These are phyloP conservation scores for Septoria linicola DNA, from an alignment of 2,329 filamentous ascomycete species.

Conservation along the genomic window DNA sequence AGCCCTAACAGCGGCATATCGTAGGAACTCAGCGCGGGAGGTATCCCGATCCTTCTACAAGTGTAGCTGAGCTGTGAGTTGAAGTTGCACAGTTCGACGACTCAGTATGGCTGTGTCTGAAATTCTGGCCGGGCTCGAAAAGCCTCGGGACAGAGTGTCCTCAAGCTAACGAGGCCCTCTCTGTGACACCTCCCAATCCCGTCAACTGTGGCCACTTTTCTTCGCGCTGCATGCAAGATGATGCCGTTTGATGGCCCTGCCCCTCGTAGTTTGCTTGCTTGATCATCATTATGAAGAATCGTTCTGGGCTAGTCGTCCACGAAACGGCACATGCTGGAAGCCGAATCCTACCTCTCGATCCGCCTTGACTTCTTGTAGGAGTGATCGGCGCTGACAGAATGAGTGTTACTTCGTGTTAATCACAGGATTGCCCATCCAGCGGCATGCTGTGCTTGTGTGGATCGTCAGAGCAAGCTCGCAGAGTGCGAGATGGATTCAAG, in stretches of 20 bases:
- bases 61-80: no score
- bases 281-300: neutral
- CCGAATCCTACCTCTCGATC: neutral
- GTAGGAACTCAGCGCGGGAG: no score
- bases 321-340: no score
- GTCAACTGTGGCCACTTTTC: no score
- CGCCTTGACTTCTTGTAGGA: neutral
- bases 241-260: neutral
- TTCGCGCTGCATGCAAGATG: neutral
- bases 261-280: neutral
- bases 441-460: neutral
- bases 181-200: no score
- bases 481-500: neutral
- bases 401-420: neutral
- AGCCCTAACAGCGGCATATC: no score
- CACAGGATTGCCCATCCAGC: neutral
- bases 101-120: no score
- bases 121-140: no score
- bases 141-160: no score
- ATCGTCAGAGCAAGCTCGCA: slow-evolving; percentile 1
- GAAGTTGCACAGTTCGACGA: no score
- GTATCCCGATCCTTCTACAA: no score
- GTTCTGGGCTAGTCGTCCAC: neutral
- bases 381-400: neutral
- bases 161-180: no score